These are phyloP conservation scores for Talaromyces verruculosus DNA, from an alignment of 2,329 filamentous ascomycete genomes.

Conservation along the genomic window DNA sequence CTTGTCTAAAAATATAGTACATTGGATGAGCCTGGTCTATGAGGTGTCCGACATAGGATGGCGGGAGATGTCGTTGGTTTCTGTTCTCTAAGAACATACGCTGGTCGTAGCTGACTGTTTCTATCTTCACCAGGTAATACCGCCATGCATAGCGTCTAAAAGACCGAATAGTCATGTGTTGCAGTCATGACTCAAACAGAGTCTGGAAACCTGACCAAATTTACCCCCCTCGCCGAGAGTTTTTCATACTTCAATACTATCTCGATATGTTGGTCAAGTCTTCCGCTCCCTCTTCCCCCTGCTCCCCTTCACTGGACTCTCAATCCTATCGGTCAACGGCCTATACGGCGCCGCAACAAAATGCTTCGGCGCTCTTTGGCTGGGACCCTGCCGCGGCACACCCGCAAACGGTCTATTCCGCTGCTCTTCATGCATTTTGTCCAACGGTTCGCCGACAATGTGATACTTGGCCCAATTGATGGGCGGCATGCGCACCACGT, in stretches of 20 bases:
- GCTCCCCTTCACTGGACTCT: conserved; percentile 34
- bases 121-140: not conserved
- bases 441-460: conserved; percentile 78
- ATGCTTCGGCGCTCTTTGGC: conserved; percentile 49
- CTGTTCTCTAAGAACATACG: not conserved
- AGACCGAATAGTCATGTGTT: not conserved
- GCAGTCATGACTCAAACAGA: no score
- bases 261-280: conserved; percentile 24
- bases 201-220: no score
- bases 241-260: no score
- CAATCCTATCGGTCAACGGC: conserved; percentile 56
- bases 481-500: conserved; percentile 78
- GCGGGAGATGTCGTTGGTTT: not conserved
- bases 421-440: conserved; percentile 82
- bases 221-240: no score
- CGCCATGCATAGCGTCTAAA: not conserved
- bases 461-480: conserved; percentile 96
- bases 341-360: conserved; percentile 60
- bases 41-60: not conserved
- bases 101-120: not conserved
- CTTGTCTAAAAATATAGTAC: not conserved
- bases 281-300: conserved; percentile 38
- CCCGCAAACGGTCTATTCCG: conserved; percentile 57
- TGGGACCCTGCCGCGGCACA: conserved; percentile 39
- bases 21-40: not conserved